Evolutionary conservation across 371 early-diverging fungal genomes (phyloP), one percentile per base, ranked within the genome.

Genomic region (Mortierella sp.): DNA sequence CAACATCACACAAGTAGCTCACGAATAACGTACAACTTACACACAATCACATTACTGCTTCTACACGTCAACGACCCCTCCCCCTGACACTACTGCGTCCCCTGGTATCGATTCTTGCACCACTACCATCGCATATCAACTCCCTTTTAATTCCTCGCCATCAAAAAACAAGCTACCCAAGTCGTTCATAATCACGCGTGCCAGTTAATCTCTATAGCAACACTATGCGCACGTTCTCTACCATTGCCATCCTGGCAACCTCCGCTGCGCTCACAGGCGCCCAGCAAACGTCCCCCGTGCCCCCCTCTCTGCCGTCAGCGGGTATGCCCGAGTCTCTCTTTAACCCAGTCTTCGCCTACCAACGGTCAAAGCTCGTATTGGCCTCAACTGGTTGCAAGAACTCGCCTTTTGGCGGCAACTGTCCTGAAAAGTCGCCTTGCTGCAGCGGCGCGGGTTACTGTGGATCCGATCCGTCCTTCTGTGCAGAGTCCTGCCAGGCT

Each of bases 401-500:
- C 41, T 64, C 71, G 41, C 71, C 71, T 27, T 49, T 55, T 27
- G 71, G 71, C n/a, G 71, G 71, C 39, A 71, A 64, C 52, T 71
- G 71, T 19, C 71, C 64, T 21, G 15, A 42, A 9, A 49, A 15
- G 24, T 23, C 71, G 1, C 71, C 71, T n/a, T 71, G 71, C 60
- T 71, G 71, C 52, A 58, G 59, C 15, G 32, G 56, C 6, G 71
- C 71, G 12, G 71, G 71, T 12, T 71, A 60, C 51, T 71, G 71
- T 56, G 71, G 71, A 32, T 64, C 71, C 2, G 71, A 71, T 60
- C 64, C 71, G 3, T 64, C 64, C 11, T 71, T 71, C 56, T 71
- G 71, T 44, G 80, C 80, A 19, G 68, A 80, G 44, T 58, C 71
- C 8, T 89, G 89, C 60, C 81, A 86, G 30, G 50, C 84, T 6